Percentiles rank a stretch among this genome's conserved stretches.
Evolutionary conservation across 2,329 filamentous ascomycete species (phyloP).

Genomic region (Diplodia seriata): DNA sequence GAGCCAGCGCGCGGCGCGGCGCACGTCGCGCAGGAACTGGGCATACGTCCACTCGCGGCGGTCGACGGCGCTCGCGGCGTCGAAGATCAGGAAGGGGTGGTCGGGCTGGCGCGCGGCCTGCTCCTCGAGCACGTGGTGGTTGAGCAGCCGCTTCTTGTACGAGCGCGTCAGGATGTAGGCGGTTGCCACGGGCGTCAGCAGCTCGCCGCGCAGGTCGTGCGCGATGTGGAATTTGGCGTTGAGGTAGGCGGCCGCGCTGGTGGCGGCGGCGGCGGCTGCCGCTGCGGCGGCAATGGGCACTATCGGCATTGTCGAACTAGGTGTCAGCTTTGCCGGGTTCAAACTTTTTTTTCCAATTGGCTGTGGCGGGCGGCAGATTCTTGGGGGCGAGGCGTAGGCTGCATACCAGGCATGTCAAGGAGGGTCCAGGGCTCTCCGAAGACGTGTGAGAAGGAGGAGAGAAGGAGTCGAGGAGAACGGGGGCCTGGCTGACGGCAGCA

Average conservation of each 20-base stretch:
- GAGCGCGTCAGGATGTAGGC: not conserved
- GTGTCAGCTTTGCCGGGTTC: not conserved
- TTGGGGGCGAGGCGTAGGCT: not conserved
- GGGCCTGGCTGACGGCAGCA: not conserved
- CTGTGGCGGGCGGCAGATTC: not conserved
- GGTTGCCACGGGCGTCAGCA: not conserved
- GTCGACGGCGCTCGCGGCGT: constrained; percentile 46
- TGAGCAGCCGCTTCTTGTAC: constrained; percentile 12
- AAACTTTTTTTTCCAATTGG: not conserved
- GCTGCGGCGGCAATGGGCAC: constrained; percentile 42
- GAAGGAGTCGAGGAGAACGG: not conserved
- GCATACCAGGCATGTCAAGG: constrained; percentile 23
- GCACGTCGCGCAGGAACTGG: constrained; percentile 41
- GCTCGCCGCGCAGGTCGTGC: constrained; percentile 62
- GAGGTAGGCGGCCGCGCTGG: constrained; percentile 59
- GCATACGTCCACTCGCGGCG: constrained; percentile 48
- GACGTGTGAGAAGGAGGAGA: not conserved
- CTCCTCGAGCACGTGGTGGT: constrained; percentile 40
- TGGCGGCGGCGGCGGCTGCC: constrained; percentile 41
- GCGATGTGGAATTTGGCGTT: constrained; percentile 73
- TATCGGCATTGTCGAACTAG: not conserved
- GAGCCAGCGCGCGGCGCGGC: constrained; percentile 23
- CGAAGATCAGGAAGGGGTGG: constrained; percentile 44
- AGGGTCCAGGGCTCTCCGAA: not conserved
- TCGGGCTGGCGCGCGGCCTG: constrained; percentile 18